Percentiles rank a stretch among this genome's conserved stretches.
Conservation (phyloP, 1,284 basidiomycete genomes). For the Cystobasidiaceae sp. region DNA sequence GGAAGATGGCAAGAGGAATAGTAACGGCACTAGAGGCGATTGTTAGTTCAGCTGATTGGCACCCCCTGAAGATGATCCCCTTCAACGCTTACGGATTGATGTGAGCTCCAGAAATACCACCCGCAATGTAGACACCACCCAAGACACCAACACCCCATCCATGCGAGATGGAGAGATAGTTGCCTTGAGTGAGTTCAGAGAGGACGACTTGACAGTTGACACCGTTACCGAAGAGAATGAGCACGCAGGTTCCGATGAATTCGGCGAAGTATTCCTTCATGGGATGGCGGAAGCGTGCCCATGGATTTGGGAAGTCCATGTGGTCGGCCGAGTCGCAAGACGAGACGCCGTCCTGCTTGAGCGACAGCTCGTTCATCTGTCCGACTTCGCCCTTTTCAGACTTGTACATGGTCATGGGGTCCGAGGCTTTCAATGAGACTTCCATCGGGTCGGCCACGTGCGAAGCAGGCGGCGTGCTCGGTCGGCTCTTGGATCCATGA, state of each 20-base stretch:
- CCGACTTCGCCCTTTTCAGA: slow-evolving; percentile 17
- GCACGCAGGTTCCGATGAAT: slow-evolving; percentile 23
- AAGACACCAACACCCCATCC: slow-evolving; percentile 33
- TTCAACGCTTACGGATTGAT: slow-evolving; percentile 22
- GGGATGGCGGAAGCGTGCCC: slow-evolving; percentile 7
- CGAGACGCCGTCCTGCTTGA: neutral
- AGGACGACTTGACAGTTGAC: slow-evolving; percentile 32
- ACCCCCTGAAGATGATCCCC: neutral
- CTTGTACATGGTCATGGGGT: neutral
- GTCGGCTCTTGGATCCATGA: too few relatives aligned
- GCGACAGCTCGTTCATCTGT: slow-evolving; percentile 3
- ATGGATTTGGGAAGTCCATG: slow-evolving; percentile 1
- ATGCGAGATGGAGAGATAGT: slow-evolving; percentile 31
- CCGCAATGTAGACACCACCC: slow-evolving; percentile 21
- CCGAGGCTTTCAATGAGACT: neutral
- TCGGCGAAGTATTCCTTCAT: slow-evolving; percentile 27
- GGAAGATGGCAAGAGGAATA: slow-evolving; percentile 34
- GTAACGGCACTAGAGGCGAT: slow-evolving; percentile 16
- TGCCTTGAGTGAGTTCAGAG: slow-evolving; percentile 24
- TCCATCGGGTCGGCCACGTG: neutral
- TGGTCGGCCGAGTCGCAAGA: neutral
- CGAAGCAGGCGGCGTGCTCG: too few relatives aligned
- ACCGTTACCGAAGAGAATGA: slow-evolving; percentile 32
- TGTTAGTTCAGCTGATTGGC: neutral
- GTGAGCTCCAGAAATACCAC: slow-evolving; percentile 35